A percentile compares a stretch with the other conserved stretches of the same genome.
Conservation (phyloP, 2,329 filamentous ascomycete species). For the Pseudomassariella vexata region DNA sequence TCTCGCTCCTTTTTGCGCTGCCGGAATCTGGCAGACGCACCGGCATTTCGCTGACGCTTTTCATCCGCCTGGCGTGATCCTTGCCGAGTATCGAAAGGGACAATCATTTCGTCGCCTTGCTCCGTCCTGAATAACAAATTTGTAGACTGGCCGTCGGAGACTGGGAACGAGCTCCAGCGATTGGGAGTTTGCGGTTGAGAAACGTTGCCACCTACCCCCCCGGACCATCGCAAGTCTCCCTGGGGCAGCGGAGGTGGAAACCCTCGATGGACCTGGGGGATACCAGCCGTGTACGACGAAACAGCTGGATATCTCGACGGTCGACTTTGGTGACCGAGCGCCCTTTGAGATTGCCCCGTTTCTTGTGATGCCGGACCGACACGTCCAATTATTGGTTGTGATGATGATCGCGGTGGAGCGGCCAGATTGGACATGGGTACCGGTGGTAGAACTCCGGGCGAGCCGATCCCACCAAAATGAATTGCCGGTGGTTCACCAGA, state of each 20-base stretch:
- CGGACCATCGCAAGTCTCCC: slow-evolving; percentile 17
- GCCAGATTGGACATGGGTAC: slow-evolving; percentile 11
- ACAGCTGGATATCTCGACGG: slow-evolving; percentile 11
- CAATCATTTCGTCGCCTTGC: slow-evolving; percentile 40
- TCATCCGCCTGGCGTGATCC: slow-evolving; percentile 80
- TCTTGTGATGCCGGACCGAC: slow-evolving; percentile 14
- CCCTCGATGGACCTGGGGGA: slow-evolving; percentile 12
- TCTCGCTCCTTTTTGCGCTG: slow-evolving; percentile 79
- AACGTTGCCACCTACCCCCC: slow-evolving; percentile 10
- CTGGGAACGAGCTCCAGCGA: slow-evolving; percentile 13
- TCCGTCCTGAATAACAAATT: slow-evolving; percentile 21
- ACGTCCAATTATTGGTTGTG: slow-evolving; percentile 18
- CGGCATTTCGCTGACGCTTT: slow-evolving; percentile 79
- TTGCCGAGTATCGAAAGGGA: slow-evolving; percentile 74
- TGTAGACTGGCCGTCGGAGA: slow-evolving; percentile 22
- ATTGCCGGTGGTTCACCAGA: slow-evolving; percentile 13
- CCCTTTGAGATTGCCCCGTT: slow-evolving; percentile 11
- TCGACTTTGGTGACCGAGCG: slow-evolving; percentile 11
- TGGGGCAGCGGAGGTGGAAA: slow-evolving; percentile 13
- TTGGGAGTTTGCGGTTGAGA: slow-evolving; percentile 7
- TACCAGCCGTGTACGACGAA: slow-evolving; percentile 12
- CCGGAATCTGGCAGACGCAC: slow-evolving; percentile 77
- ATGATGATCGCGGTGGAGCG: slow-evolving; percentile 17
- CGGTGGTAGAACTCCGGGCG: slow-evolving; percentile 12
- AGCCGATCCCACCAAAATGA: slow-evolving; percentile 17